Evolutionary conservation across 768 basidiomycete genomes (phyloP).

Genomic region (Podaxis sp.): DNA sequence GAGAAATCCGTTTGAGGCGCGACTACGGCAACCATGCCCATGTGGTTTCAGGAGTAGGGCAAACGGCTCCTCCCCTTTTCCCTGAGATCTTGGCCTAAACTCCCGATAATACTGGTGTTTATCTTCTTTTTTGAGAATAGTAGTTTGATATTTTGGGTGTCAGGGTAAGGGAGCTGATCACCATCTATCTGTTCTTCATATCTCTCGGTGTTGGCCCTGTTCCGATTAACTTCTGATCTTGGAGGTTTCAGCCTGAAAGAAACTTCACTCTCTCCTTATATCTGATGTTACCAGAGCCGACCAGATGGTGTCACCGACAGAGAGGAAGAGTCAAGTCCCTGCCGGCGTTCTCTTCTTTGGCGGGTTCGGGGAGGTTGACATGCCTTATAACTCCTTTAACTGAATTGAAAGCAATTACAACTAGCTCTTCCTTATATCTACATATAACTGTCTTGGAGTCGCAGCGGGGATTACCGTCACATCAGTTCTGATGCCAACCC

Average conservation of each 20-base stretch:
- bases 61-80: neutral
- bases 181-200: neutral
- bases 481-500: neutral
- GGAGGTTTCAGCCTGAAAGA: neutral
- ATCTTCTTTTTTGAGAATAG: neutral
- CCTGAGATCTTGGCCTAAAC: slow-evolving; percentile 2
- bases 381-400: slow-evolving; percentile 4
- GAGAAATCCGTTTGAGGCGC: neutral
- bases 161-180: slow-evolving; percentile 1
- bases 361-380: neutral
- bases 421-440: neutral
- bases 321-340: neutral
- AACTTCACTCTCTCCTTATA: neutral
- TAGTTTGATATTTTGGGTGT: slow-evolving; percentile 8
- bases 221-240: slow-evolving; percentile 6
- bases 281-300: neutral
- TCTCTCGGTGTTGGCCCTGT: slow-evolving; percentile 9
- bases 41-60: neutral
- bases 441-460: neutral
- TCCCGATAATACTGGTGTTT: slow-evolving; percentile 1
- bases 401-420: neutral
- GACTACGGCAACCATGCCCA: neutral
- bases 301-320: neutral
- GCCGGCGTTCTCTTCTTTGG: neutral
- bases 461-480: slow-evolving; percentile 1